These are phyloP conservation scores for Decorospora gaudefroyi DNA, from an alignment of 2,329 filamentous ascomycete species.

Conservation along the genomic window DNA sequence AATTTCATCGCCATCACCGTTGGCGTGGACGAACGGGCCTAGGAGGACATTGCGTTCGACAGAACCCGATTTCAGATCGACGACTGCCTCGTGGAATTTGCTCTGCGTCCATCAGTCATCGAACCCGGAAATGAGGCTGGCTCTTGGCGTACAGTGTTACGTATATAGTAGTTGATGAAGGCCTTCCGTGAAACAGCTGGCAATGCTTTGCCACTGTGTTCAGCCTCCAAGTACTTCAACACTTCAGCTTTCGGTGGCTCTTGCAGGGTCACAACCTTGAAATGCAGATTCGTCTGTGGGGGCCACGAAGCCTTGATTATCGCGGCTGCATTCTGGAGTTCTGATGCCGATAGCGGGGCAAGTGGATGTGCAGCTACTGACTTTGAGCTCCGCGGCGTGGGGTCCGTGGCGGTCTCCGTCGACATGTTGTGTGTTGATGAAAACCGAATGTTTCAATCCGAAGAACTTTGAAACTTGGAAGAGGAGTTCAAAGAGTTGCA, in stretches of 20 bases:
- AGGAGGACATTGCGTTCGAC: slow-evolving; percentile 64
- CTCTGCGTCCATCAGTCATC: slow-evolving; percentile 49
- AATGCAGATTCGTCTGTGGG: slow-evolving; percentile 59
- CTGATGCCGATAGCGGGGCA: slow-evolving; percentile 61
- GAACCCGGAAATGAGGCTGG: not conserved
- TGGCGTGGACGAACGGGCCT: slow-evolving; percentile 61
- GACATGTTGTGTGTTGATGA: slow-evolving; percentile 29
- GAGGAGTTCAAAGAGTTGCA: not conserved
- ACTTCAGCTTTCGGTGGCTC: slow-evolving; percentile 65
- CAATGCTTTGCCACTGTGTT: slow-evolving; percentile 58
- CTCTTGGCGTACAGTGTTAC: slow-evolving; percentile 57
- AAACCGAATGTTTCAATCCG: not conserved
- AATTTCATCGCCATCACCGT: slow-evolving; percentile 64
- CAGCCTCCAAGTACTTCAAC: slow-evolving; percentile 66
- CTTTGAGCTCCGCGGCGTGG: slow-evolving; percentile 29
- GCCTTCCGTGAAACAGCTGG: slow-evolving; percentile 60
- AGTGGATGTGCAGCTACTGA: slow-evolving; percentile 57
- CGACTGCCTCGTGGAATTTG: slow-evolving; percentile 65
- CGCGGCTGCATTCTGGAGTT: slow-evolving; percentile 58
- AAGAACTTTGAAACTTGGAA: not conserved
- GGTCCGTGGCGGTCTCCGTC: slow-evolving; percentile 34
- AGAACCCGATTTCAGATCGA: slow-evolving; percentile 57
- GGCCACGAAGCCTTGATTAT: slow-evolving; percentile 62
- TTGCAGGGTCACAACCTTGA: slow-evolving; percentile 69
- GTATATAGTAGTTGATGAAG: slow-evolving; percentile 63